phyloP scores from a whole-genome alignment of 257 asterid genomes.

The Apocynum venetum region DNA sequence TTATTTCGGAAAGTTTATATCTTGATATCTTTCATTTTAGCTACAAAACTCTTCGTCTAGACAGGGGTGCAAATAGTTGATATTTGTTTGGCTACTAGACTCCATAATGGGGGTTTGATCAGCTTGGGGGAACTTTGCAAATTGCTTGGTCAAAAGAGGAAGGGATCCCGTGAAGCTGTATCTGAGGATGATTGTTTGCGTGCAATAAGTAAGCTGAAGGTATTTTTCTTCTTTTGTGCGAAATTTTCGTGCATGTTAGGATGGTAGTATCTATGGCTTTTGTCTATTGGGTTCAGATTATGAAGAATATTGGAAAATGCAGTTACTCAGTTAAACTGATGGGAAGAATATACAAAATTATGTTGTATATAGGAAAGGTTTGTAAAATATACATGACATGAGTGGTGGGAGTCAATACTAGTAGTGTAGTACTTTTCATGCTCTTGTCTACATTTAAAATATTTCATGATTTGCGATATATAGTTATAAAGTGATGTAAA shows the following conservation, averaged over 20 bases:
- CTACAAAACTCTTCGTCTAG: slow-evolving; percentile 36
- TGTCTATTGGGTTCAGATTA: background rate
- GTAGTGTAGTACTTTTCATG: background rate
- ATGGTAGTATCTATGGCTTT: background rate
- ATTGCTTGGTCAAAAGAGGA: slow-evolving; percentile 73
- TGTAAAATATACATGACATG: background rate
- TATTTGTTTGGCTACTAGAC: slow-evolving; percentile 83
- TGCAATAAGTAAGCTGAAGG: slow-evolving; percentile 98
- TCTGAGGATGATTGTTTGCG: slow-evolving; percentile 98
- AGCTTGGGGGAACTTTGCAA: slow-evolving; percentile 87
- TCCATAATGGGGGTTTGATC: slow-evolving; percentile 85
- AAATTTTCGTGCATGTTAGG: background rate
- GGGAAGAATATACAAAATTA: background rate
- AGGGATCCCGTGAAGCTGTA: slow-evolving; percentile 77
- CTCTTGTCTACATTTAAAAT: background rate
- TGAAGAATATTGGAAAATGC: background rate
- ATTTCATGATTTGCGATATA: background rate
- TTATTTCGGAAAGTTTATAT: background rate
- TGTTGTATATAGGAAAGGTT: background rate
- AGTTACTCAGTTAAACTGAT: background rate
- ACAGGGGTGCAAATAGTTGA: slow-evolving; percentile 97
- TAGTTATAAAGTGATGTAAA: background rate
- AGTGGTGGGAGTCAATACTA: background rate
- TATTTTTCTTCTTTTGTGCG: slow-evolving; percentile 14
- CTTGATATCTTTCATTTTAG: slow-evolving; percentile 1